Percentiles rank a stretch among this genome's conserved stretches.
These are phyloP conservation scores for Coelastrella sp. DNA, from an alignment of 139 green algal genomes.

Conservation along the genomic window DNA sequence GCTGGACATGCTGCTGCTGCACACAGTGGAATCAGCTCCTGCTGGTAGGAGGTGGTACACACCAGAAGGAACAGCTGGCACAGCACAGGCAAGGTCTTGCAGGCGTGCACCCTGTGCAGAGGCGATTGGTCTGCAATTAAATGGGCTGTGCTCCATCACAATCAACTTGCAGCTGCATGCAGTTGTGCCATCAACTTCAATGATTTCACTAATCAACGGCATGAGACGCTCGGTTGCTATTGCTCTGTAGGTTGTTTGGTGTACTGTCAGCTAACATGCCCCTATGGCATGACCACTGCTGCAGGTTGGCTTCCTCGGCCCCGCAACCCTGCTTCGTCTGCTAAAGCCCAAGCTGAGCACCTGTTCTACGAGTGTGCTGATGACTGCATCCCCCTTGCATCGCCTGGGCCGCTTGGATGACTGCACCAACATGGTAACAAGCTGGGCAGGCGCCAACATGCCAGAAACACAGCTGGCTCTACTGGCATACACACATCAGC, in stretches of 20 bases:
- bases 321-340: neutral
- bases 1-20: conserved; percentile 27
- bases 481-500: conserved; percentile 5
- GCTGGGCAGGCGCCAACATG: conserved; percentile 5
- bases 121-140: too few species aligned
- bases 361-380: neutral
- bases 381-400: conserved; percentile 11
- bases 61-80: neutral
- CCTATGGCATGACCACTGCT: too few species aligned
- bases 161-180: too few species aligned
- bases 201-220: too few species aligned
- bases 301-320: conserved; percentile 22
- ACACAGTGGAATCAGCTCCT: neutral
- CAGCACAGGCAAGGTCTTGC: neutral
- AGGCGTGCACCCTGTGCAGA: too few species aligned
- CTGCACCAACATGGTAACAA: neutral
- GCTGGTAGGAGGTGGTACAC: conserved; percentile 28
- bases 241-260: neutral
- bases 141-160: too few species aligned
- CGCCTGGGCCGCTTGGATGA: conserved; percentile 15
- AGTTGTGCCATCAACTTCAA: too few species aligned
- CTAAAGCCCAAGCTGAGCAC: conserved; percentile 14
- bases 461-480: conserved; percentile 20
- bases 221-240: neutral
- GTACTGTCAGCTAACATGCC: too few species aligned